These are phyloP conservation scores for Trichosporon asahii DNA, from an alignment of 1,284 basidiomycete species.

Conservation along the genomic window DNA sequence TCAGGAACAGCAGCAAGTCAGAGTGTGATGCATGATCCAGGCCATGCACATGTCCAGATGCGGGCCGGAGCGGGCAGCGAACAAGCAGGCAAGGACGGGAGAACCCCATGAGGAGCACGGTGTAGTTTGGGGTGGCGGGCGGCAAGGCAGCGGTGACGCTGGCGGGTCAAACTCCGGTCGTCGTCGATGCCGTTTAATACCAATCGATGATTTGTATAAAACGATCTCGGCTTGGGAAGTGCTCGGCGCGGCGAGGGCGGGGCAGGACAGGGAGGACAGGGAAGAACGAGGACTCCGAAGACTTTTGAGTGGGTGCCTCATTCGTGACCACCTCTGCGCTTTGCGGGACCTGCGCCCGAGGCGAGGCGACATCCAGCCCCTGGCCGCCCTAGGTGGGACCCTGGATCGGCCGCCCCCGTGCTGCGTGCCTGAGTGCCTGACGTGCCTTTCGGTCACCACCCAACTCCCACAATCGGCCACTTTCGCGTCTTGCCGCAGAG, in stretches of 20 bases:
- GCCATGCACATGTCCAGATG: background rate
- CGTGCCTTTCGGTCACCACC: conserved; percentile 6
- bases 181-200: background rate
- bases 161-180: background rate
- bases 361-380: background rate
- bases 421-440: background rate
- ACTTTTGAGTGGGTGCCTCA: conserved; percentile 1
- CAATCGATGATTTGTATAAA: background rate
- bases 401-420: conserved; percentile 9
- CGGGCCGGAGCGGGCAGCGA: background rate
- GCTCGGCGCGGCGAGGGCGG: background rate
- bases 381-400: too few relatives aligned
- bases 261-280: background rate
- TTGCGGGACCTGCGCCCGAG: background rate
- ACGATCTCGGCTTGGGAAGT: background rate
- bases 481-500: background rate
- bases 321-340: background rate
- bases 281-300: background rate
- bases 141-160: background rate
- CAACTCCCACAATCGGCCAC: background rate
- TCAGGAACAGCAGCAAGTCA: background rate
- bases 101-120: background rate
- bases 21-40: background rate
- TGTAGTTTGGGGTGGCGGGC: background rate
- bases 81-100: background rate